phyloP scores from a whole-genome alignment of 2,329 filamentous ascomycete species.

The Fusarium siculi region DNA sequence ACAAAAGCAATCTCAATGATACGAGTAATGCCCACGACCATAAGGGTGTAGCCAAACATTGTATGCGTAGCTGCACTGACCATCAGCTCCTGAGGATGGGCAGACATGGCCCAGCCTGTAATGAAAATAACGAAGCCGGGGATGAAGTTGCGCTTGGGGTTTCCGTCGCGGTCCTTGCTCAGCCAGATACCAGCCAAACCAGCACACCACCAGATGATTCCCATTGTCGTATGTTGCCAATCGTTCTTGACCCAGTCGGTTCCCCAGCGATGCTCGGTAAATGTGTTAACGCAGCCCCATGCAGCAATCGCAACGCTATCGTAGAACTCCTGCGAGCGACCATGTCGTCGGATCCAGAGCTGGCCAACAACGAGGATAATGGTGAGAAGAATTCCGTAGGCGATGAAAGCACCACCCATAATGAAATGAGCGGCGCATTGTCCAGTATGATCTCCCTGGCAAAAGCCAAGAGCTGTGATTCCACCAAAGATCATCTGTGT shows the following conservation, averaged over 20 bases:
- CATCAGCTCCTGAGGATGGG: slow-evolving; percentile 84
- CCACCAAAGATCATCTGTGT: slow-evolving; percentile 96
- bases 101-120: slow-evolving; percentile 96
- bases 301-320: slow-evolving; percentile 90
- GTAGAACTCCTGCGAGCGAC: slow-evolving; percentile 95
- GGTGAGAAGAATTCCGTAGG: slow-evolving; percentile 87
- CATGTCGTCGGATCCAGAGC: slow-evolving; percentile 82
- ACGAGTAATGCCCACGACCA: slow-evolving; percentile 85
- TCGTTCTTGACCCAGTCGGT: slow-evolving; percentile 90
- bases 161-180: slow-evolving; percentile 82
- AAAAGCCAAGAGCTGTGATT: slow-evolving; percentile 92
- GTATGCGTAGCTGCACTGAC: slow-evolving; percentile 89
- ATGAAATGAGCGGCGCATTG: slow-evolving; percentile 98
- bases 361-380: slow-evolving; percentile 90
- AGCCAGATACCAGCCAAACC: slow-evolving; percentile 93
- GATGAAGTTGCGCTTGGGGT: slow-evolving; percentile 91
- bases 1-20: slow-evolving; percentile 94
- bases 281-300: slow-evolving; percentile 98
- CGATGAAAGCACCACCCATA: slow-evolving; percentile 97
- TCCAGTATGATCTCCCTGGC: slow-evolving; percentile 87
- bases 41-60: slow-evolving; percentile 94
- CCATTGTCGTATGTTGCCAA: slow-evolving; percentile 98
- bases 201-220: slow-evolving; percentile 98
- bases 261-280: slow-evolving; percentile 97
- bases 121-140: slow-evolving; percentile 90